Base-by-base conservation (phyloP, 495 filamentous ascomycete species). In the Sordaria brevicollis region DNA sequence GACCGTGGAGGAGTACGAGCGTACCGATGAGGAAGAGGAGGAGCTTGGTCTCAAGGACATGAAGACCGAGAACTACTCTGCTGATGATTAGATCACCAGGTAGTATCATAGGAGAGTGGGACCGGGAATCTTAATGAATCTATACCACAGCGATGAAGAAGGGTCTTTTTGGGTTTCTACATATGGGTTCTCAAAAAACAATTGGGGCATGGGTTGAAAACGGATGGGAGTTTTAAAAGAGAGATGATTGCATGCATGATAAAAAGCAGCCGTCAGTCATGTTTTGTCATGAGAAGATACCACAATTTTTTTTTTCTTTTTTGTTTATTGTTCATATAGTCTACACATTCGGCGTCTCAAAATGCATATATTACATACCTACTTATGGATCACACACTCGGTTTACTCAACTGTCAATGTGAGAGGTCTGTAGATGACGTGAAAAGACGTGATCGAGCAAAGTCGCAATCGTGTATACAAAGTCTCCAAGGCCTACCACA, bases 1-100 rank as follows among this genome's bases (percentile, higher is more conserved):
- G 74, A 87, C 82, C 21, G 85, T 86, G 4, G 93, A 93, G 78
- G 93, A 97, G 38, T 97, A 98, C 76, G 88, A 90, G 65, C 86
- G 95, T 71, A 96, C 93, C 1, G 88, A 89, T 0, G 90, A 97
- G 79, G 96, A 98, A 78, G 90, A 95, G 77, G 96, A 98, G 73
- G 90, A 97, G 37, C 82, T 99, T 25, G 95, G 95, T 0, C 81
- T 98, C 72, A 87, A 79, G 43, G 94, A 98, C 75, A 98, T 99
- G 89, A 96, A 93, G 84, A 90, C 89, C 0, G 93, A 97, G 76
- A 89, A 88, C 0, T 97, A 97, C 81, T 92, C 90, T 76, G 82
- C 87, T 57, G 87, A 80, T 36, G 70, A 67, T 17, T 68, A 73
- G 13, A 15, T 4, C n/a, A n/a, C n/a, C n/a, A n/a, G n/a, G n/a